These are phyloP conservation scores for Colletotrichum echinochloae DNA, from an alignment of 2,329 filamentous ascomycete species.

Conservation along the genomic window DNA sequence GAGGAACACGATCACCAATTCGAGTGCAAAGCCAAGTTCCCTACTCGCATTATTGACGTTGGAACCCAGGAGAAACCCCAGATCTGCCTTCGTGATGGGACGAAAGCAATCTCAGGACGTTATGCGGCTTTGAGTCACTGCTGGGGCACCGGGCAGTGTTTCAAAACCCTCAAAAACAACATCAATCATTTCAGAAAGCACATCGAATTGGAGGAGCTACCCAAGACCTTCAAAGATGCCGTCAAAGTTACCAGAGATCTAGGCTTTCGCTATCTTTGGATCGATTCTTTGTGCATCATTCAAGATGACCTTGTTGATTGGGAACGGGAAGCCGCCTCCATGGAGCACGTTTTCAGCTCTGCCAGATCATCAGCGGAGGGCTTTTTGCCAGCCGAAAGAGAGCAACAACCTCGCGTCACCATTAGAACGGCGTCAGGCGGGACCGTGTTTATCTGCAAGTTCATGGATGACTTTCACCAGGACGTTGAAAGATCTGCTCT, in stretches of 20 bases:
- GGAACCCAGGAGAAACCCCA: not conserved
- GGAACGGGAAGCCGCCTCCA: not conserved
- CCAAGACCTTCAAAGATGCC: not conserved
- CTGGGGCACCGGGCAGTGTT: not conserved
- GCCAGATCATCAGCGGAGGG: conserved; percentile 1
- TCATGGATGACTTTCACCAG: not conserved
- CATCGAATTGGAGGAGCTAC: not conserved
- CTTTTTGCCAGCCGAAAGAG: not conserved
- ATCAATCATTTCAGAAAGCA: not conserved
- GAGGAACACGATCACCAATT: not conserved
- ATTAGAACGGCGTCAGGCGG: not conserved
- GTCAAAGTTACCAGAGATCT: not conserved
- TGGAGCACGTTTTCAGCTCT: conserved; percentile 10
- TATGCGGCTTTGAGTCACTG: conserved; percentile 15
- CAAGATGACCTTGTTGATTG: not conserved
- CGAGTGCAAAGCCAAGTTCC: not conserved
- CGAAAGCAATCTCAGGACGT: not conserved
- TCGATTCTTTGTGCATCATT: not conserved
- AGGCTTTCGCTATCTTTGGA: not conserved
- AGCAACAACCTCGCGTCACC: not conserved
- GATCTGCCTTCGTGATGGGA: not conserved
- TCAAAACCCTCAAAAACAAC: not conserved
- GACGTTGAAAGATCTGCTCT: not conserved
- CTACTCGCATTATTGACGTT: conserved; percentile 7
- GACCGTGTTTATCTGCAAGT: not conserved